Base-by-base conservation (phyloP, 2,329 filamentous ascomycete genomes). In the Aspergillus amoenus region DNA sequence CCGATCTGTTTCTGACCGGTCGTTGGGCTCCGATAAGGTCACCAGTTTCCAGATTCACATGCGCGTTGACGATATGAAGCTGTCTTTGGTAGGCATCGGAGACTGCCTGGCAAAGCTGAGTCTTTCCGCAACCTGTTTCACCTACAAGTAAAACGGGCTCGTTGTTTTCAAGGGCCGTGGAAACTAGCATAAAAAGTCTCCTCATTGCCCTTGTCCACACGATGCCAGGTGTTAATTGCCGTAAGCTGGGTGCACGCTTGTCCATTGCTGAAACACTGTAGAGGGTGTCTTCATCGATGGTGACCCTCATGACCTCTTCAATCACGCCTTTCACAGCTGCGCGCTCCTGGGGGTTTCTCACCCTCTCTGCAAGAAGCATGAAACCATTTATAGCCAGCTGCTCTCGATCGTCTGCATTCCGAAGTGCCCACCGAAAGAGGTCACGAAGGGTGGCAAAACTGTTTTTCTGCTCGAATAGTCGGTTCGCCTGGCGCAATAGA, bases 171-270 rank as follows among this genome's bases (percentile, higher is more conserved):
- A 99, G 79, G 1, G 94, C 94, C 66, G 90, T 84, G 5, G 88
- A 86, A n/a, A 99, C 91, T 12, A 99, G 81, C 6, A 95, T 86
- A 69, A 93, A 97, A 0, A 99, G 80, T 51, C 94, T 84, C 15
- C 91, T 87, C 93, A 99, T 99, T 0, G 93, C 92, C 62, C 87
- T 86, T 0, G 94, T 99, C 94, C 94, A 99, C 2, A 99, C 91
- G 46, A 99, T 87, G 32, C 67, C 68, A 32, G 66, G 61, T 13
- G 71, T 68, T n/a, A 72, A 60, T 43, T 66, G 63, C 9, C 64
- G 60, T 37, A 69, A 63, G 15, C 82, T 76, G 13, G 78, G 75
- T 56, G 78, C 78, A 56, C 88, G 80, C 61, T 85, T 83, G 2
- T 85, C 79, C 6, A 85, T 81, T 27, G 78, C 74, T 0, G 77